Conservation (phyloP, 2,329 filamentous ascomycete species). For the Xylaria sp. region DNA sequence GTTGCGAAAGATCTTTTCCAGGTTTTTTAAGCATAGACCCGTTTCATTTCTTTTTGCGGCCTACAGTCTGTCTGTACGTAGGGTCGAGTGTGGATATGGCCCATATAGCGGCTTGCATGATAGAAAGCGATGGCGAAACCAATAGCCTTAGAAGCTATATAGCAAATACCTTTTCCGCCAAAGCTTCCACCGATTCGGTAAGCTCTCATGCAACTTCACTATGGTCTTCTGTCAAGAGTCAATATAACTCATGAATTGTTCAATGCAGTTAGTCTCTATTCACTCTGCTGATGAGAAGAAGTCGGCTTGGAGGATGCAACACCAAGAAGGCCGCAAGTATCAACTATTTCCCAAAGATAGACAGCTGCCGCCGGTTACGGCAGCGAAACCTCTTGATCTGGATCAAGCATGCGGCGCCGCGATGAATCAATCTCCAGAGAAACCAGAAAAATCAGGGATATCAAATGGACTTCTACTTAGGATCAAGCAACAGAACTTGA, state of each 20-base stretch:
- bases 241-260: slow-evolving; percentile 44
- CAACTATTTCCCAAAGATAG: slow-evolving; percentile 68
- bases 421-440: slow-evolving; percentile 55
- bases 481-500: slow-evolving; percentile 67
- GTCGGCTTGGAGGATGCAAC: slow-evolving; percentile 68
- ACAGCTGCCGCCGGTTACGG: slow-evolving; percentile 54
- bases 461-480: slow-evolving; percentile 60
- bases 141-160: slow-evolving; percentile 59
- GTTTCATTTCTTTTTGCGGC: slow-evolving; percentile 40
- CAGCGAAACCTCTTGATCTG: slow-evolving; percentile 59
- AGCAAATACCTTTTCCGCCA: slow-evolving; percentile 60
- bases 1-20: slow-evolving; percentile 44
- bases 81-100: slow-evolving; percentile 59
- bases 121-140: slow-evolving; percentile 57
- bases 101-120: slow-evolving; percentile 70
- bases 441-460: slow-evolving; percentile 54
- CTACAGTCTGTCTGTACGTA: slow-evolving; percentile 46
- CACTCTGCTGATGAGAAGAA: slow-evolving; percentile 57
- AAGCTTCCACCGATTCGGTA: slow-evolving; percentile 59
- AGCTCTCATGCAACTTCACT: slow-evolving; percentile 35
- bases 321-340: slow-evolving; percentile 66
- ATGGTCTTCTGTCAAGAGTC: slow-evolving; percentile 33
- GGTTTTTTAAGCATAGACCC: slow-evolving; percentile 48
- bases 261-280: slow-evolving; percentile 45
- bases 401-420: slow-evolving; percentile 59